Evolutionary conservation across 805 yeast genomes (phyloP), one percentile per base, ranked within the genome.

Genomic region (Yamadazyma sp.): DNA sequence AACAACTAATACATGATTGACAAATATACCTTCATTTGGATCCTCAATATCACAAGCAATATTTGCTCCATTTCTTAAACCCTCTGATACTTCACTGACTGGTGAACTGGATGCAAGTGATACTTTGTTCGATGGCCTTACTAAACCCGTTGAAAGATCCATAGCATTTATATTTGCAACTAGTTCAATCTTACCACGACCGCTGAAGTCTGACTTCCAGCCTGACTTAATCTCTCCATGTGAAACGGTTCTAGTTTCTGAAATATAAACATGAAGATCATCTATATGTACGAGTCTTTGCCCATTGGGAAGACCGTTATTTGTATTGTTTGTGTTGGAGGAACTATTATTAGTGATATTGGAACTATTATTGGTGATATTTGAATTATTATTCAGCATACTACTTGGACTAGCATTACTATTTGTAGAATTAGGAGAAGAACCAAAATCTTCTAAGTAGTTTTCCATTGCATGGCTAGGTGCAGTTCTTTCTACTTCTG

Each of bases 151-250:
- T 7, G 80, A 66, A 32, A 82, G 60, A 34, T 73, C 66, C 62
- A 74, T 69, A 16, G 84, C 75, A 13, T 75, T 71, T 25, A 85
- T 73, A 28, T 84, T 86, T 0, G 85, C 86, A 20, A 82, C 80
- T 30, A 88, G 56, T 56, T 87, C 96, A 40, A 89, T 80, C 36
- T 76, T 70, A 4, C 98, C 98, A 29, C 71, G 70, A 27, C 78
- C 82, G 5, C 79, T 60, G 54, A 82, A 89, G 58, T 93, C 98
- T 1, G 93, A 78, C 56, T 93, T 93, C 99, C 99, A 93, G 3
- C 99, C 99, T 20, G 75, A 70, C 53, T 84, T 86, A 52, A 87
- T 60, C 42, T 86, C 95, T 8, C 96, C 96, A 36, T 79, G 74
- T 9, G 82, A 75, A 7, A 93, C 65, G 4, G 85, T 76, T 20